Base-by-base conservation (phyloP, 106 monocot genomes). In the Dendrobium huoshanense region DNA sequence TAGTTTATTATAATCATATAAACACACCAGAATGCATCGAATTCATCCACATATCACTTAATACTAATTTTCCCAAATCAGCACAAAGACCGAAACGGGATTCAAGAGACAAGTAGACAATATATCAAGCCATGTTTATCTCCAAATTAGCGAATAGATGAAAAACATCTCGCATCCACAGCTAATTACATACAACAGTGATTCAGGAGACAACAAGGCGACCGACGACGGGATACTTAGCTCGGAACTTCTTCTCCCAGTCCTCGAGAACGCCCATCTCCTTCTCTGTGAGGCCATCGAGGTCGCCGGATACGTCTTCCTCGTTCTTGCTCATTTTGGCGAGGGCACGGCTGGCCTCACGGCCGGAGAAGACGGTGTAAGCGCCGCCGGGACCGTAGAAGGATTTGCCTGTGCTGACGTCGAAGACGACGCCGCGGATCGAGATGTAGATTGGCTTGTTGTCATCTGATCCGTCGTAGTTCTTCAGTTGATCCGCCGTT, bases 321-420 rank as follows among this genome's bases (percentile, higher is more conserved):
- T 91, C 94, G 84, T 59, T 81, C 89, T 94, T 94, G 90, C 87
- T 91, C 97, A 97, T 97, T 89, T 94, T 97, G 20, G 86, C 94
- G 19, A 97, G 94, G 4, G 97, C 97, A 22, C 97, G 92, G 77
- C 85, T 83, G 55, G 90, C 88, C 78, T 97, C 97, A 81, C 85
- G 86, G 77, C 97, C 97, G 72, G 97, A 86, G 82, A 97, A 97
- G 79, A 94, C 65, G 78, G 84, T 90, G 89, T 97, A 97, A 77
- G 87, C 19, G 2, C 97, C 94, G 24, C 94, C 94, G 61, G 94
- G 94, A 61, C 97, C 92, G 88, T 97, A 97, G 92, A 97, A 97
- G 83, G 79, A 41, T 72, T 84, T 80, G 45, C 86, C 90, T 67
- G 90, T 19, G 84, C 89, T 79, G 83, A 97, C 97, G 80, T 97